Evolutionary conservation across 371 early-diverging fungal genomes (phyloP).

Genomic region (Agmasoma carcini): DNA sequence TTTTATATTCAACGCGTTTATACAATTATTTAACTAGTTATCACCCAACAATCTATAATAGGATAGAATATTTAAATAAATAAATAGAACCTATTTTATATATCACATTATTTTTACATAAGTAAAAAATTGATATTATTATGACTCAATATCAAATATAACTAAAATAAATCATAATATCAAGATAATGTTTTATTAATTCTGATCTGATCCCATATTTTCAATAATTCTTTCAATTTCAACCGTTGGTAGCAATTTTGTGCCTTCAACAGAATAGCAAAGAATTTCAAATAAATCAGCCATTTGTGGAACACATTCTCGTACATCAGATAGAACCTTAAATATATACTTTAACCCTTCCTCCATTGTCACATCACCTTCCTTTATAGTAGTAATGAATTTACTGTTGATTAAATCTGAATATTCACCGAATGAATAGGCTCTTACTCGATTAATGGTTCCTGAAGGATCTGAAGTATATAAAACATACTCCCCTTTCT

Average conservation of each 20-base stretch:
- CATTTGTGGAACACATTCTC: constrained; percentile 16
- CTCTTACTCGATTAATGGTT: constrained; percentile 92
- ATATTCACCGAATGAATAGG: constrained; percentile 73
- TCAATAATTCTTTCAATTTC: no score
- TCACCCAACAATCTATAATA: constrained; percentile 49
- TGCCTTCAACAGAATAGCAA: constrained; percentile 13
- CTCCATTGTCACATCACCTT: constrained; percentile 25
- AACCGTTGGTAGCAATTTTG: constrained; percentile 10
- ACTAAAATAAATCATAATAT: no score
- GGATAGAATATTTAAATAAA: constrained; percentile 50
- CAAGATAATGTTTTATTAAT: no score
- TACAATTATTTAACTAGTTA: constrained; percentile 47
- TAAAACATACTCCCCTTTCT: constrained; percentile 73
- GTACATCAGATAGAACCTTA: constrained; percentile 14
- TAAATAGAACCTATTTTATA: constrained; percentile 10
- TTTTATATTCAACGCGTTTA: constrained; percentile 39
- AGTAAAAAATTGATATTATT: no score
- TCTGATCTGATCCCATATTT: no score
- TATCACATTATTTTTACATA: no score
- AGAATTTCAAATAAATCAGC: constrained; percentile 33
- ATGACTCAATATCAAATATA: no score
- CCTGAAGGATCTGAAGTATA: constrained; percentile 95
- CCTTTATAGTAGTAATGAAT: constrained; percentile 29
- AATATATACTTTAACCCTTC: constrained; percentile 21
- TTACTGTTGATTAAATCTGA: constrained; percentile 41